Percentiles rank a stretch among this genome's conserved stretches.
phyloP scores from a whole-genome alignment of 345 rosid genomes.

The Citrus trifoliata region DNA sequence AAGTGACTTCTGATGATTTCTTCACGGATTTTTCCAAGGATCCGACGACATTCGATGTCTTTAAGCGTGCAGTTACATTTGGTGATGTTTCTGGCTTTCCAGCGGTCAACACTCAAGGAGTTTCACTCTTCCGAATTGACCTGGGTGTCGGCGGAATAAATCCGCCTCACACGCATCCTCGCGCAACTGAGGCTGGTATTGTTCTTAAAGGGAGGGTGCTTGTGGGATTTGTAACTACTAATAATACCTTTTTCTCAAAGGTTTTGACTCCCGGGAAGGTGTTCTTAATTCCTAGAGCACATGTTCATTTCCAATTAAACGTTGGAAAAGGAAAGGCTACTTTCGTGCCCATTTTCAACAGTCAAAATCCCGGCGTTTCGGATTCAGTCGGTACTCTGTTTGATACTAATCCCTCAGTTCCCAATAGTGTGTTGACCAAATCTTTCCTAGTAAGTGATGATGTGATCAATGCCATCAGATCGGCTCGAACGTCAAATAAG shows the following conservation, averaged over 20 bases:
- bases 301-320: constrained; percentile 72
- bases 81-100: constrained; percentile 60
- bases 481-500: constrained; percentile 17
- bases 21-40: constrained; percentile 53
- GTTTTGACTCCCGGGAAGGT: constrained; percentile 46
- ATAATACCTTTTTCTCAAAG: constrained; percentile 48
- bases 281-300: constrained; percentile 64
- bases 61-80: constrained; percentile 25
- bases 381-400: constrained; percentile 37
- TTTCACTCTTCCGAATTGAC: constrained; percentile 71
- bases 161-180: constrained; percentile 74
- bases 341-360: constrained; percentile 65
- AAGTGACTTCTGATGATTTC: constrained; percentile 56
- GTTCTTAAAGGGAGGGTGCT: constrained; percentile 58
- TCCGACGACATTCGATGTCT: constrained; percentile 37
- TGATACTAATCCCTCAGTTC: constrained; percentile 46
- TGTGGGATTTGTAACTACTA: constrained; percentile 52
- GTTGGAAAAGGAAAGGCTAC: constrained; percentile 65
- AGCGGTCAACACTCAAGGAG: constrained; percentile 58
- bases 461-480: constrained; percentile 40
- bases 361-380: constrained; percentile 58
- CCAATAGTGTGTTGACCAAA: constrained; percentile 52
- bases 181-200: constrained; percentile 50
- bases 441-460: constrained; percentile 46
- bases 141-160: constrained; percentile 56